These are phyloP conservation scores for Coffea humblotiana DNA, from an alignment of 305 asterid genomes.

Conservation along the genomic window DNA sequence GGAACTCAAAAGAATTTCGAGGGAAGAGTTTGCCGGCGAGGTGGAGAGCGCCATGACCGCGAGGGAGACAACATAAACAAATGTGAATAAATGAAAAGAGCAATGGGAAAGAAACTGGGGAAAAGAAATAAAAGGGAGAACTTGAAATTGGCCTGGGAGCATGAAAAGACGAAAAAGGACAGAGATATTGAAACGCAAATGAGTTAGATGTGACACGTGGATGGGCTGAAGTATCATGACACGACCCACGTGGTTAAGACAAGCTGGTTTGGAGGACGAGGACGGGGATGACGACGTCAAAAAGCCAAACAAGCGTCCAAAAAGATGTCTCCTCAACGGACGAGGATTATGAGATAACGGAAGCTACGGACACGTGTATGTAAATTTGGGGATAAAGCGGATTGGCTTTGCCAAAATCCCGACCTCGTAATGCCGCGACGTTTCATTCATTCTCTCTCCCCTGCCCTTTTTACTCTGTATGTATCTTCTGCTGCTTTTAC, in stretches of 20 bases:
- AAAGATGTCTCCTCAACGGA: not conserved
- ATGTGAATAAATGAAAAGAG: not conserved
- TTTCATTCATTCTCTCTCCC: not conserved
- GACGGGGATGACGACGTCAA: not conserved
- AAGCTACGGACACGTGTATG: constrained; percentile 21
- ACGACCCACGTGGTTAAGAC: constrained; percentile 36
- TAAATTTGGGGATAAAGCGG: not conserved
- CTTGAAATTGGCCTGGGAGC: not conserved
- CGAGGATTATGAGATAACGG: not conserved
- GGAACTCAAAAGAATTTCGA: not conserved
- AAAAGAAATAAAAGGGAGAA: not conserved
- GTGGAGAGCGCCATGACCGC: not conserved
- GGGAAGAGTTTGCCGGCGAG: constrained; percentile 7
- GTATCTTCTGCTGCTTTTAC: too few species aligned
- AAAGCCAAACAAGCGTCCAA: constrained; percentile 23
- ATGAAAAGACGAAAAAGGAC: constrained; percentile 22
- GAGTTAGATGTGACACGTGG: constrained; percentile 36
- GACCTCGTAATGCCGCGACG: constrained; percentile 19
- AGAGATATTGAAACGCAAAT: constrained; percentile 20
- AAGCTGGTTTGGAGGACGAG: constrained; percentile 33
- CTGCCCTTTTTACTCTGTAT: too few species aligned
- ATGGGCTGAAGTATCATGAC: not conserved
- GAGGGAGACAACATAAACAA: not conserved
- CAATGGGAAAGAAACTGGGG: not conserved
- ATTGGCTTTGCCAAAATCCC: constrained; percentile 6